These are phyloP conservation scores for Ceratocystis variospora DNA, from an alignment of 2,329 filamentous ascomycete genomes.

Conservation along the genomic window DNA sequence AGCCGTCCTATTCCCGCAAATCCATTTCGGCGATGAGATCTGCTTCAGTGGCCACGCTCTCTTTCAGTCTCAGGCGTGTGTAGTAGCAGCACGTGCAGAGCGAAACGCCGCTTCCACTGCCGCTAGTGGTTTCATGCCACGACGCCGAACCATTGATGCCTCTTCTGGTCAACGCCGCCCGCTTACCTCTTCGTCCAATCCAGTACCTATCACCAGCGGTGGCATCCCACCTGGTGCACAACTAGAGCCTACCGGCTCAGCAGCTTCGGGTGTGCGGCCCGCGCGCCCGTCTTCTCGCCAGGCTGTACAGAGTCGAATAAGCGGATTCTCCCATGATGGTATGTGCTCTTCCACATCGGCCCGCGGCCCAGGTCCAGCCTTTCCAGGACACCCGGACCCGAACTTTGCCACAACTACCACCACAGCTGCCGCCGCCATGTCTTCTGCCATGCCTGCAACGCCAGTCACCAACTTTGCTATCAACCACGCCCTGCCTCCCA, in stretches of 20 bases:
- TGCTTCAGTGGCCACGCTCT: conserved; percentile 19
- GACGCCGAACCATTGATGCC: conserved; percentile 13
- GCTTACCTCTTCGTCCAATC: not conserved
- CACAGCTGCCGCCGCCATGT: not conserved
- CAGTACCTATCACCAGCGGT: not conserved
- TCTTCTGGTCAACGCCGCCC: not conserved
- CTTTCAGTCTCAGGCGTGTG: conserved; percentile 15
- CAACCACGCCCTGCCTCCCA: not conserved
- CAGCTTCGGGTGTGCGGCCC: conserved; percentile 15
- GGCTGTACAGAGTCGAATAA: conserved; percentile 13
- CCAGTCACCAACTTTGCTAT: not conserved
- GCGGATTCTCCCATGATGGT: conserved; percentile 11
- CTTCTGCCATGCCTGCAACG: not conserved
- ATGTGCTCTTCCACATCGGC: conserved; percentile 13
- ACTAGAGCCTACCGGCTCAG: conserved; percentile 12
- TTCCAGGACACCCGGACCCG: conserved; percentile 6
- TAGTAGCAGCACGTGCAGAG: conserved; percentile 16
- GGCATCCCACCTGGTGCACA: conserved; percentile 5
- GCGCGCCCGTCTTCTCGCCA: conserved; percentile 17
- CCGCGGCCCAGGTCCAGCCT: conserved; percentile 1
- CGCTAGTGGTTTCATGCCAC: conserved; percentile 6
- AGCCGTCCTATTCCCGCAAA: conserved; percentile 17
- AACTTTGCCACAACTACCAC: conserved; percentile 7
- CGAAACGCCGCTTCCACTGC: conserved; percentile 10
- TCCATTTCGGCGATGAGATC: conserved; percentile 17